Percentiles rank a stretch among this genome's conserved stretches.
Conservation (phyloP, 2,329 filamentous ascomycete genomes). For the Atkinsonella hypoxylon region DNA sequence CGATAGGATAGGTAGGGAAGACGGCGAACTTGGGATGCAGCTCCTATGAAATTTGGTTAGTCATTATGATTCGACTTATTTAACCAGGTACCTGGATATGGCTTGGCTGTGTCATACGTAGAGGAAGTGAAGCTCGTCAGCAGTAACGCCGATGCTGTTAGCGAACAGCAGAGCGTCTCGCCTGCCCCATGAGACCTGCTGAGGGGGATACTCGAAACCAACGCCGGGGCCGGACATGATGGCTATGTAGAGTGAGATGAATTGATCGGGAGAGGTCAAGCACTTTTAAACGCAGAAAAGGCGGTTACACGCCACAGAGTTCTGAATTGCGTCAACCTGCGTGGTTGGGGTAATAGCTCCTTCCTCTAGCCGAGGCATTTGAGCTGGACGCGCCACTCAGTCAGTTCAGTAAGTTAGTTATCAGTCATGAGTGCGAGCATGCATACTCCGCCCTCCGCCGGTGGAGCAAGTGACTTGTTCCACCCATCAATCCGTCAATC, state of each 20-base stretch:
- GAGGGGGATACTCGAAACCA: constrained; percentile 69
- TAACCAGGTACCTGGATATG: too few species aligned
- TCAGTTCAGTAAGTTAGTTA: too few species aligned
- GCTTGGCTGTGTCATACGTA: constrained; percentile 43
- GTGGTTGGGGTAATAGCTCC: neutral
- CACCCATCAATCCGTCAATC: too few species aligned
- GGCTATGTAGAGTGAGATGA: neutral
- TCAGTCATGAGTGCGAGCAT: too few species aligned
- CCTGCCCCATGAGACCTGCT: constrained; percentile 74
- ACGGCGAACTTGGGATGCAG: constrained; percentile 75
- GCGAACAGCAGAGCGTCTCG: constrained; percentile 84
- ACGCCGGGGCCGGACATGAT: constrained; percentile 39
- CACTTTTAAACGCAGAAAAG: neutral
- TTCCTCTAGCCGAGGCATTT: constrained; percentile 4
- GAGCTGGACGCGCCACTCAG: too few species aligned
- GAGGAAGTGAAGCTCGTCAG: constrained; percentile 86
- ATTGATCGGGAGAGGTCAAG: neutral
- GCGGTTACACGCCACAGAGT: too few species aligned
- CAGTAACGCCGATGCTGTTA: constrained; percentile 71
- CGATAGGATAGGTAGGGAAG: constrained; percentile 80
- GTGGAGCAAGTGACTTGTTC: too few species aligned
- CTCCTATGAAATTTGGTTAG: constrained; percentile 42
- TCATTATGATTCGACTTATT: neutral
- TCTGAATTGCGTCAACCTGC: too few species aligned
- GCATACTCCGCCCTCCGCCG: too few species aligned